Evolutionary conservation across 148 eudicot species (phyloP).

Genomic region (Cornus controversa): DNA sequence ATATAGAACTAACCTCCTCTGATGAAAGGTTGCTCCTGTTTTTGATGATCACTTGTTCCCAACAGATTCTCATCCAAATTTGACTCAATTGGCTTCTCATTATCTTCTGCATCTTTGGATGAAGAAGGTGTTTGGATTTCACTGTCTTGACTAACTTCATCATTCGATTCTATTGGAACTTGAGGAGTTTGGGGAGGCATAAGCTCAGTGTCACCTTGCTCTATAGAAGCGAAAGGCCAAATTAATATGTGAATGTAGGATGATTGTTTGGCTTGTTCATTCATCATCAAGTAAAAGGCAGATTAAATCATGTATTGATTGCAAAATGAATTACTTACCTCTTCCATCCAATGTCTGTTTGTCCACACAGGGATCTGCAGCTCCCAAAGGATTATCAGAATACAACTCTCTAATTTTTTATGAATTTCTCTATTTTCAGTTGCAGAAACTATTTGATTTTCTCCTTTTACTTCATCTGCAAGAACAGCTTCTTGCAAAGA

Average conservation of each 20-base stretch:
- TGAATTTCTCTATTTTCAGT: constrained; percentile 18
- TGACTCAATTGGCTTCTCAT: background rate
- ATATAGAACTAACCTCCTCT: constrained; percentile 5
- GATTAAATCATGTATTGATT: background rate
- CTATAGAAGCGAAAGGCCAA: background rate
- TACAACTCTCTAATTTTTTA: constrained; percentile 13
- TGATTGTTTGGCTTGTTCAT: background rate
- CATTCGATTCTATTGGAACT: background rate
- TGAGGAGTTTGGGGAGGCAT: background rate
- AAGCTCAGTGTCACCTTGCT: constrained; percentile 9
- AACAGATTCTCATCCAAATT: constrained; percentile 1
- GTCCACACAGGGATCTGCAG: background rate
- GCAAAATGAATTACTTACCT: constrained; percentile 18
- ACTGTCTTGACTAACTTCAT: background rate
- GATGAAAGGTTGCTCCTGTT: background rate
- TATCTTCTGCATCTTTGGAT: background rate
- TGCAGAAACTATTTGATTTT: constrained; percentile 19
- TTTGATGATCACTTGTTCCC: constrained; percentile 7
- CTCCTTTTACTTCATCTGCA: constrained; percentile 13
- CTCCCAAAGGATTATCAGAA: constrained; percentile 1
- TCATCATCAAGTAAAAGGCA: background rate
- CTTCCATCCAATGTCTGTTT: constrained; percentile 1
- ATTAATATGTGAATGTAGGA: background rate
- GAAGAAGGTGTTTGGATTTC: background rate
- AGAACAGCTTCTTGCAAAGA: background rate